Conservation (phyloP, 2,329 filamentous ascomycete species). For the Lomentospora prolificans region DNA sequence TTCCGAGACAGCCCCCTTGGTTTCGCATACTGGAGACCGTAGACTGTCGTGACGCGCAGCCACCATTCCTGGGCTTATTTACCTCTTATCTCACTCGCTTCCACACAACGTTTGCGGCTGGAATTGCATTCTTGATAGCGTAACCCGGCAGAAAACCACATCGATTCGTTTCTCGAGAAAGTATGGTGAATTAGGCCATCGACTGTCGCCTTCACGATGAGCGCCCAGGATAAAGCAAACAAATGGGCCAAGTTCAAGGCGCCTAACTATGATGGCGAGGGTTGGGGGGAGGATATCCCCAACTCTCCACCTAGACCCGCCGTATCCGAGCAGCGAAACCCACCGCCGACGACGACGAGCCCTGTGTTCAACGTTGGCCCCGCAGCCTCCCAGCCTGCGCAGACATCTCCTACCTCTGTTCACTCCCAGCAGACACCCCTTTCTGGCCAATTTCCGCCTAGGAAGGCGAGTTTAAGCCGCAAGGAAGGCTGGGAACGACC, state of each 20-base stretch:
- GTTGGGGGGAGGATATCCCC: slow-evolving; percentile 63
- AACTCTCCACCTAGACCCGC: neutral
- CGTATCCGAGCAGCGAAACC: neutral
- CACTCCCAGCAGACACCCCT: slow-evolving; percentile 15
- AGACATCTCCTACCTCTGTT: neutral
- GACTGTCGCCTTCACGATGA: slow-evolving; percentile 57
- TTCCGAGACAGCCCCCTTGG: neutral
- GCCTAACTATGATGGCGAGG: slow-evolving; percentile 82
- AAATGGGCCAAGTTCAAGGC: slow-evolving; percentile 91
- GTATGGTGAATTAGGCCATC: slow-evolving; percentile 12
- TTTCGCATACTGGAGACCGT: too few species aligned
- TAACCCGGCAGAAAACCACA: too few species aligned
- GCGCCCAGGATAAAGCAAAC: slow-evolving; percentile 81
- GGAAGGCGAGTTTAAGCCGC: slow-evolving; percentile 52
- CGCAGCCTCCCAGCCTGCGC: neutral
- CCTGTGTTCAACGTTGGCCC: neutral
- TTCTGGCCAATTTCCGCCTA: slow-evolving; percentile 41
- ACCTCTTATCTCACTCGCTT: neutral
- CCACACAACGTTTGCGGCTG: neutral
- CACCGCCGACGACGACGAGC: neutral
- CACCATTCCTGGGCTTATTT: neutral
- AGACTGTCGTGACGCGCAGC: too few species aligned
- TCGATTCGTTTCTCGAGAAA: neutral
- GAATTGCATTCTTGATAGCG: neutral
- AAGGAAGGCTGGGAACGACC: slow-evolving; percentile 15